These are phyloP conservation scores for Geotrichum histeridarum DNA, from an alignment of 1,139 yeast species.

Conservation along the genomic window DNA sequence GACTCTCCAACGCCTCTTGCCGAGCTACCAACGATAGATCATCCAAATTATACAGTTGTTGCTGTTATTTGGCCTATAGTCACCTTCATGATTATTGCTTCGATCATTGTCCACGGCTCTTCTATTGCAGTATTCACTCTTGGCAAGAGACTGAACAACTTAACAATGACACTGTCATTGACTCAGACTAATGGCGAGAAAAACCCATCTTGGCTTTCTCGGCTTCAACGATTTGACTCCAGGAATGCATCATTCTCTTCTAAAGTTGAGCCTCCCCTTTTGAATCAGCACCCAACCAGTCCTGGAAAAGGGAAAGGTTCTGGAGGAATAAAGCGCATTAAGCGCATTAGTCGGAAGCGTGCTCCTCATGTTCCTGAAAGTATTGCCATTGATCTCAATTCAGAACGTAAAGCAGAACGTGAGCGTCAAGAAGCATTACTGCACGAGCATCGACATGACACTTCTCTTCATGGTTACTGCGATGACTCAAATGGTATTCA, in stretches of 20 bases:
- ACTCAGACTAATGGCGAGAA: conserved; percentile 60
- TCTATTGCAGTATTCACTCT: conserved; percentile 90
- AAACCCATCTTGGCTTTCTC: conserved; percentile 73
- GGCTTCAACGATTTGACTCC: conserved; percentile 74
- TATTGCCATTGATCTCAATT: conserved; percentile 32
- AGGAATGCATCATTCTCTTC: too few species aligned
- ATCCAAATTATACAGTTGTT: conserved; percentile 64
- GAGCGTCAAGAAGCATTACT: neutral
- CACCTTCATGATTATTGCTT: conserved; percentile 75
- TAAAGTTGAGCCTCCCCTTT: too few species aligned
- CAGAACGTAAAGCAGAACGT: conserved; percentile 2
- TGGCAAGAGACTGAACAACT: conserved; percentile 83
- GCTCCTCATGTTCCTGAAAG: conserved; percentile 38
- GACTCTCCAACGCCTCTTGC: conserved; percentile 52
- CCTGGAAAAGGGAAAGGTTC: too few species aligned
- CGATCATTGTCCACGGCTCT: conserved; percentile 92
- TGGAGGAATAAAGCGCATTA: too few species aligned
- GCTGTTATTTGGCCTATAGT: conserved; percentile 86
- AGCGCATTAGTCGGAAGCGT: too few species aligned
- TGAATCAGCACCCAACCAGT: too few species aligned
- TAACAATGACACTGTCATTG: conserved; percentile 89
- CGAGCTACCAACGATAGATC: conserved; percentile 48
- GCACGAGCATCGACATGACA: neutral
- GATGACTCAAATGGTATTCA: conserved; percentile 31
- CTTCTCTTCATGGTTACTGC: neutral